These are phyloP conservation scores for Luzula sylvatica DNA, from an alignment of 176 grass and related monocot species.

Conservation along the genomic window DNA sequence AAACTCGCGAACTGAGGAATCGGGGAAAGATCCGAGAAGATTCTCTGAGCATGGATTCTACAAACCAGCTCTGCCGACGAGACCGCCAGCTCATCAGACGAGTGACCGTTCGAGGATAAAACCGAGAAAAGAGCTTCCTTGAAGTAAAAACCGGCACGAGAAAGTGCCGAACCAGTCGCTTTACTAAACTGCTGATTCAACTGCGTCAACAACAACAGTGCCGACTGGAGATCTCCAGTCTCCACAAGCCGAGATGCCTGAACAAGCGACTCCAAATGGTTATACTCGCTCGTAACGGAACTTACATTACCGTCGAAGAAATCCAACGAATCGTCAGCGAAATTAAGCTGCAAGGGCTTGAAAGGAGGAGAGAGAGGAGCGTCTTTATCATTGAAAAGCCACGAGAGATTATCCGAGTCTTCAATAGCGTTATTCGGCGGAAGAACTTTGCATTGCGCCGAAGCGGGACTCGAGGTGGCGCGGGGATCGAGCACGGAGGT, in stretches of 20 bases:
- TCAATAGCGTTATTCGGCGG: constrained; percentile 9
- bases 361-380: constrained; percentile 22
- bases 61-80: constrained; percentile 38
- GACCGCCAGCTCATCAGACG: neutral
- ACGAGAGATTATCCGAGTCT: constrained; percentile 40
- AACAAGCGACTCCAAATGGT: constrained; percentile 30
- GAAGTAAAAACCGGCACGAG: constrained; percentile 38
- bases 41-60: constrained; percentile 31
- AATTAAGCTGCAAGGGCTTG: constrained; percentile 7
- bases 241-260: constrained; percentile 32
- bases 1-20: constrained; percentile 44
- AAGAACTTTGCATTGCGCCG: constrained; percentile 12
- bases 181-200: constrained; percentile 28
- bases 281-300: constrained; percentile 19
- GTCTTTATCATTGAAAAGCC: constrained; percentile 37
- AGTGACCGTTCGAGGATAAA: constrained; percentile 13
- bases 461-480: constrained; percentile 38
- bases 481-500: constrained; percentile 47
- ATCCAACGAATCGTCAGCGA: constrained; percentile 28
- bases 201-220: constrained; percentile 30
- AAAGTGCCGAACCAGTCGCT: constrained; percentile 18
- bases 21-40: constrained; percentile 45
- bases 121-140: constrained; percentile 43
- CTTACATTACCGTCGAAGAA: constrained; percentile 20
- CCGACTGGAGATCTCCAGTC: constrained; percentile 24